Conservation (phyloP, 2,329 filamentous ascomycete species). For the Cladosporium sp. region DNA sequence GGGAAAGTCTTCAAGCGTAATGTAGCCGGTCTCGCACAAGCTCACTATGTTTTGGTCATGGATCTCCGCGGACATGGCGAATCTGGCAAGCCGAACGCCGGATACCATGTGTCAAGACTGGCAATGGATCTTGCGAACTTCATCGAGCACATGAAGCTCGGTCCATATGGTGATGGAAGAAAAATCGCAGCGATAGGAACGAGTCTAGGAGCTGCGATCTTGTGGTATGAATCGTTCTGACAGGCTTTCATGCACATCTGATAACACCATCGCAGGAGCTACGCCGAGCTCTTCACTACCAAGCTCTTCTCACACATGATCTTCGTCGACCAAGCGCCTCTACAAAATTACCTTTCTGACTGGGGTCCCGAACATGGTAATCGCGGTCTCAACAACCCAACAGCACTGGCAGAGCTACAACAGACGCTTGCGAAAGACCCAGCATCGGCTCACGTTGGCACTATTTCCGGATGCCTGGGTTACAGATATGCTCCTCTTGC, state of each 20-base stretch:
- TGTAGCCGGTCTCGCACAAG: neutral
- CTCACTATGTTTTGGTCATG: neutral
- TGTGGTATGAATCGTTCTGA: neutral
- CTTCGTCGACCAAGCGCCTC: constrained; percentile 10
- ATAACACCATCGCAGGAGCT: neutral
- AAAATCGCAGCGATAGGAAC: neutral
- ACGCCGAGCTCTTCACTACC: constrained; percentile 7
- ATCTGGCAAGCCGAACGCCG: neutral
- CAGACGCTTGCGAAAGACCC: neutral
- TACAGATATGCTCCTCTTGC: constrained; percentile 1
- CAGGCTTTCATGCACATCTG: neutral
- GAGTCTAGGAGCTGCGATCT: constrained; percentile 2
- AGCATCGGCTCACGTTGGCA: constrained; percentile 1
- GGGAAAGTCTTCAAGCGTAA: constrained; percentile 8
- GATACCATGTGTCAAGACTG: constrained; percentile 2
- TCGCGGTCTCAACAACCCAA: constrained; percentile 2
- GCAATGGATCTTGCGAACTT: constrained; percentile 8
- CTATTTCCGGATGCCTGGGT: constrained; percentile 2
- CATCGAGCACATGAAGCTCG: constrained; percentile 1
- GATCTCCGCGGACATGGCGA: constrained; percentile 8
- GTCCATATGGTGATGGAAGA: neutral
- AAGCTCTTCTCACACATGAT: neutral
- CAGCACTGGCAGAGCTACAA: neutral
- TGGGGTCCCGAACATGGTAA: constrained; percentile 2
- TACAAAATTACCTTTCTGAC: constrained; percentile 9